phyloP scores from a whole-genome alignment of 1,284 basidiomycete species.

The Pisolithus thermaeus region DNA sequence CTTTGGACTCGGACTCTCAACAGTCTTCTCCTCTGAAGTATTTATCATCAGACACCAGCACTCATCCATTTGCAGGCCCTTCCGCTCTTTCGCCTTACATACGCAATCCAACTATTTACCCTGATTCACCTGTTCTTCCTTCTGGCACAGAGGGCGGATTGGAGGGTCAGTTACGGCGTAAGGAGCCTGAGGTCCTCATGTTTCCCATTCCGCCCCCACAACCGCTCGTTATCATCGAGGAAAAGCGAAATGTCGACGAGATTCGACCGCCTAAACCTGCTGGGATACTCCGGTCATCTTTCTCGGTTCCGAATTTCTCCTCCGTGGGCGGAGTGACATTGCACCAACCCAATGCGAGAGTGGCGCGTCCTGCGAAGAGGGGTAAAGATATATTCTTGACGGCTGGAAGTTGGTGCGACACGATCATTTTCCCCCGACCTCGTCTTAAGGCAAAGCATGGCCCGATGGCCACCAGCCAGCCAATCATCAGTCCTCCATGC shows the following conservation, averaged over 20 bases:
- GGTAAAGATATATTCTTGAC: conserved; percentile 60
- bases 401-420: conserved; percentile 76
- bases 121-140: conserved; percentile 14
- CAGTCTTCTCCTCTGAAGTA: conserved; percentile 15
- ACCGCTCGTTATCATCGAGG: neutral
- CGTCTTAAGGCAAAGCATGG: conserved; percentile 45
- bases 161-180: neutral
- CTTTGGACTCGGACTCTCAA: conserved; percentile 12
- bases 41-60: conserved; percentile 18
- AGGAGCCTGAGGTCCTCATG: neutral
- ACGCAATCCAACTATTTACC: conserved; percentile 10
- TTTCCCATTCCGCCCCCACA: neutral
- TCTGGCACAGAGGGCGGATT: conserved; percentile 15
- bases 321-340: conserved; percentile 5
- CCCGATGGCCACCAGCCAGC: conserved; percentile 20
- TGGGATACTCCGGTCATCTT: conserved; percentile 39
- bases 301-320: conserved; percentile 60
- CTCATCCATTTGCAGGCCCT: conserved; percentile 49
- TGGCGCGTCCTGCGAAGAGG: conserved; percentile 20
- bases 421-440: conserved; percentile 66
- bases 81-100: conserved; percentile 17
- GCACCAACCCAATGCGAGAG: conserved; percentile 8
- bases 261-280: conserved; percentile 1
- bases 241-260: conserved; percentile 1
- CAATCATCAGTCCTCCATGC: conserved; percentile 46